Conservation (phyloP, 2,329 filamentous ascomycete genomes). For the Stemphylium lycopersici region DNA sequence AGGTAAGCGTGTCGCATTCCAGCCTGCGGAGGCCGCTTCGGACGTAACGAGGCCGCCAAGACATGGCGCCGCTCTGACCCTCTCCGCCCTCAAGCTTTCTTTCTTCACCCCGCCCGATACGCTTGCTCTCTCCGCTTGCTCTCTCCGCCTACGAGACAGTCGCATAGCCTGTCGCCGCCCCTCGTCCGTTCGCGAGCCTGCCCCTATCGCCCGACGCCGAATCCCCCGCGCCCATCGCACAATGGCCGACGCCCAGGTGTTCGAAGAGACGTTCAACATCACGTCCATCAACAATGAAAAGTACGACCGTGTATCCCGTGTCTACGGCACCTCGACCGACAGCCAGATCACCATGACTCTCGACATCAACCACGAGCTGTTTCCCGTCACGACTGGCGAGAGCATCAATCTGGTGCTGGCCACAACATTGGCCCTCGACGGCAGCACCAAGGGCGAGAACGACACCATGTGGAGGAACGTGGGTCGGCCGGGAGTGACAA, state of each 20-base stretch:
- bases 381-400: slow-evolving; percentile 76
- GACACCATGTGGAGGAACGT: slow-evolving; percentile 68
- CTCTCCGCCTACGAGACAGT: background rate
- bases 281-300: slow-evolving; percentile 80
- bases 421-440: slow-evolving; percentile 84
- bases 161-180: background rate
- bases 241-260: slow-evolving; percentile 87
- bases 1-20: background rate
- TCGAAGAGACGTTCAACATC: slow-evolving; percentile 89
- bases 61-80: slow-evolving; percentile 6
- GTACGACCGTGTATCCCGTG: slow-evolving; percentile 93
- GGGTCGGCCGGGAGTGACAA: slow-evolving; percentile 58
- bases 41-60: slow-evolving; percentile 19
- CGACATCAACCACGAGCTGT: slow-evolving; percentile 94
- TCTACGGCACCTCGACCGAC: slow-evolving; percentile 78
- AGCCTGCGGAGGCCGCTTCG: slow-evolving; percentile 16
- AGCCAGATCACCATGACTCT: slow-evolving; percentile 80
- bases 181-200: background rate
- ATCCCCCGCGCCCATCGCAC: slow-evolving; percentile 31
- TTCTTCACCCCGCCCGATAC: slow-evolving; percentile 11
- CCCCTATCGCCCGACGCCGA: background rate
- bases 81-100: slow-evolving; percentile 22
- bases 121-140: slow-evolving; percentile 10
- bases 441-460: slow-evolving; percentile 62
- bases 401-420: slow-evolving; percentile 81